A percentile compares a stretch with the other conserved stretches of the same genome.
phyloP scores from a whole-genome alignment of 2,329 filamentous ascomycete species.

The Cercospora citrullina region DNA sequence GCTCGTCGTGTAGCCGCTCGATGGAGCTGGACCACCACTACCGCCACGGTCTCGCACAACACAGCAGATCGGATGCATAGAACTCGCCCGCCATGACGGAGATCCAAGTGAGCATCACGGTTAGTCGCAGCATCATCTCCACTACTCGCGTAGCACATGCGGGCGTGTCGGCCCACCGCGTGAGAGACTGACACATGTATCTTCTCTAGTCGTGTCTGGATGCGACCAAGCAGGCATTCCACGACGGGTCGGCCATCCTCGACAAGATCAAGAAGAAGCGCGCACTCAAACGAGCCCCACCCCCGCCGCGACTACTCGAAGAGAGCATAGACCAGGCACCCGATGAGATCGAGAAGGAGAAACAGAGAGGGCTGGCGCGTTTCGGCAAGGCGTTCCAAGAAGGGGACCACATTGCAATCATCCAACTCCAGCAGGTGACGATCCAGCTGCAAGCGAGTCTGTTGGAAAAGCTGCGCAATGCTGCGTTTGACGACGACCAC shows the following conservation, averaged over 20 bases:
- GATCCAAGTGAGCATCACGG: conserved; percentile 23
- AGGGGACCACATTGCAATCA: conserved; percentile 37
- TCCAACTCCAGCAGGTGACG: conserved; percentile 36
- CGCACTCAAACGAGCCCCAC: conserved; percentile 33
- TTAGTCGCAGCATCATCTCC: conserved; percentile 17
- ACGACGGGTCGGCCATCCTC: conserved; percentile 36
- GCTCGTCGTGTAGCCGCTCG: not conserved
- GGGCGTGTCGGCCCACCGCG: not conserved
- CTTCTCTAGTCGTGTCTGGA: conserved; percentile 32
- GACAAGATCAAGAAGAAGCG: conserved; percentile 38
- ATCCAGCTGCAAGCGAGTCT: conserved; percentile 36
- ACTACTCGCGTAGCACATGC: conserved; percentile 1
- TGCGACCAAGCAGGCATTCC: conserved; percentile 32
- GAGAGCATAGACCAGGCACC: conserved; percentile 36
- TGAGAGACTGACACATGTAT: conserved; percentile 12
- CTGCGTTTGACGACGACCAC: conserved; percentile 34
- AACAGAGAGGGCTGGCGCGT: conserved; percentile 33
- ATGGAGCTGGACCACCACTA: not conserved
- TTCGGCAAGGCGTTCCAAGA: conserved; percentile 37
- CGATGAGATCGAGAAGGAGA: conserved; percentile 38
- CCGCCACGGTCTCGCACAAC: not conserved
- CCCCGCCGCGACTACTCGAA: conserved; percentile 35
- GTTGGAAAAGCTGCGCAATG: conserved; percentile 36
- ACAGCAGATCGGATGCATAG: not conserved
- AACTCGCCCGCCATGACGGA: conserved; percentile 20